Percentiles rank a stretch among this genome's conserved stretches.
Conservation (phyloP, 2,329 filamentous ascomycete species). For the Xylaria sp. region DNA sequence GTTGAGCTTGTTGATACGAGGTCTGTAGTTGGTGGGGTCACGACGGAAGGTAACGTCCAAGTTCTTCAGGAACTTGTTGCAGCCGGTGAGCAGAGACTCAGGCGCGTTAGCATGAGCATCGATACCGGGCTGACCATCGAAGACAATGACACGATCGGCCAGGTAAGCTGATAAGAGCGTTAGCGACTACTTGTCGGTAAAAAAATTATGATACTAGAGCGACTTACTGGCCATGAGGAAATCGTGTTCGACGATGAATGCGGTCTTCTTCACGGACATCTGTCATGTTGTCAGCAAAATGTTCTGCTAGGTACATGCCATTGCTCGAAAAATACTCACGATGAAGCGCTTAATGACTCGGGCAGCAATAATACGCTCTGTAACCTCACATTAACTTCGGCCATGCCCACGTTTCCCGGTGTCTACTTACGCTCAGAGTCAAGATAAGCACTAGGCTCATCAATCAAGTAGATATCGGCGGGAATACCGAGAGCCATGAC, state of each 20-base stretch:
- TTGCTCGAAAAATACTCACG: conserved; percentile 17
- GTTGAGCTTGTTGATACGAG: conserved; percentile 96
- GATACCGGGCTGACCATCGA: conserved; percentile 88
- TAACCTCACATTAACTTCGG: neutral
- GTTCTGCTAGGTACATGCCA: neutral
- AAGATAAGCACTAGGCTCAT: conserved; percentile 94
- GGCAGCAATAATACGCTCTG: conserved; percentile 86
- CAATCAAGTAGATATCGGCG: conserved; percentile 96
- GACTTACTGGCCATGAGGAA: conserved; percentile 77
- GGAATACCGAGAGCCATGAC: conserved; percentile 93
- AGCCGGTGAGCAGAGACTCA: conserved; percentile 88
- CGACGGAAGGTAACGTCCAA: conserved; percentile 97
- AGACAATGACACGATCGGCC: conserved; percentile 95
- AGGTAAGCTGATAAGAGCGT: conserved; percentile 37
- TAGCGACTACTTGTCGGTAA: neutral
- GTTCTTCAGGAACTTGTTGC: conserved; percentile 95
- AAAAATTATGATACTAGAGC: neutral
- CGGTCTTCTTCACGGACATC: conserved; percentile 99
- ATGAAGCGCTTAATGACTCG: conserved; percentile 99
- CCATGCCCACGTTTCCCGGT: neutral
- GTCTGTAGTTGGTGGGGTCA: conserved; percentile 91
- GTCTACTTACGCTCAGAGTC: conserved; percentile 14
- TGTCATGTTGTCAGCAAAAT: conserved; percentile 6
- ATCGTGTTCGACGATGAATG: conserved; percentile 99
- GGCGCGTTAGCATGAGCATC: conserved; percentile 83